Base-by-base conservation (phyloP, 768 basidiomycete genomes). In the Rhodosporidiobolus sp. region DNA sequence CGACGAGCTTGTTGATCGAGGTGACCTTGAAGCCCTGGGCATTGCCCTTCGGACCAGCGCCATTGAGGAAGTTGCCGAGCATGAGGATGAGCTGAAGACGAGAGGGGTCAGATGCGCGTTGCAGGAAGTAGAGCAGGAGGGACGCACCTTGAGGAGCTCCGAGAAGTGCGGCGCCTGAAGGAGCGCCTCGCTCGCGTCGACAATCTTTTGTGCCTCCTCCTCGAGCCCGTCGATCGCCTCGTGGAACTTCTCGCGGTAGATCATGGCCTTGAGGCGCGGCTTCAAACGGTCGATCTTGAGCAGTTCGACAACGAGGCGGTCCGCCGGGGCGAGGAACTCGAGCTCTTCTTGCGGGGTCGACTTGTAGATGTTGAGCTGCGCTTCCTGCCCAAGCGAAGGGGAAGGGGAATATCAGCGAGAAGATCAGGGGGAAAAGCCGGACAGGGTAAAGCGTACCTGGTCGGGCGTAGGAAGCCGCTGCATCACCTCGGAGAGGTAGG, bases 1-100 rank as follows among this genome's bases (percentile, higher is more conserved):
- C 96, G 50, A 96, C 95, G 64, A 99, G 85, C 93, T 94, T 94
- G 83, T 99, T 98, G 82, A 99, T 94, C 81, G 94, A 95, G 82
- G 92, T 93, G 63, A 98, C 88, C 78, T 90, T 88, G 86, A 99
- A 99, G 70, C 95, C 95, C 77, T 91, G 95, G 1, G 96, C 96
- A 45, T 94, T 94, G 66, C 95, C 95, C 80, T 95, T 96, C 77
- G 92, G 86, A 65, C 94, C 93, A 64, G 92, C 90, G 11, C 94
- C 92, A 79, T 99, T 99, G 89, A 98, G 94, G 81, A 93, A 99
- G 80, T 99, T 99, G 54, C 95, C 95, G 76, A 99, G 87, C 77
- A 94, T 85, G 22, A 99, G 88, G 75, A 98, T 96, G 53, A 99
- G 86, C 89, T 89, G 64, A 28, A n/a, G 10, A 46, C 4, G 19